A percentile compares a stretch with the other conserved stretches of the same genome.
These are phyloP conservation scores for Hypholoma fasciculare DNA, from an alignment of 768 basidiomycete genomes.

Conservation along the genomic window DNA sequence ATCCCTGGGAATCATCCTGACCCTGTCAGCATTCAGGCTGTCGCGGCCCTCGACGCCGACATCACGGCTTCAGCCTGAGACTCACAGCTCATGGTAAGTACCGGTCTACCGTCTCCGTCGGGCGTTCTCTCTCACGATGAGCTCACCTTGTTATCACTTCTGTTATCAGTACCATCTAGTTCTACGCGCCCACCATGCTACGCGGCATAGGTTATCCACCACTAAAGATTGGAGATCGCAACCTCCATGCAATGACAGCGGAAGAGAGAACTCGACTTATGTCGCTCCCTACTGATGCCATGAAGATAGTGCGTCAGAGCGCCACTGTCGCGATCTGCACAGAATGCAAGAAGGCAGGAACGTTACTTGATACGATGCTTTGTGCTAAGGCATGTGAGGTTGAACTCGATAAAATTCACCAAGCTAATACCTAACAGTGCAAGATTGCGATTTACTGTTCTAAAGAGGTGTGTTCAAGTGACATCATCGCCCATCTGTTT, in stretches of 20 bases:
- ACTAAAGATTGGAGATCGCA: too few relatives aligned
- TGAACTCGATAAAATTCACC: background rate
- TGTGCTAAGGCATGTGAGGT: background rate
- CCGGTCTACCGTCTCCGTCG: too few relatives aligned
- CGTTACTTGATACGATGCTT: background rate
- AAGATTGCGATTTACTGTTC: background rate
- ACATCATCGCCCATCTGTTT: background rate
- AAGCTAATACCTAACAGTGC: background rate
- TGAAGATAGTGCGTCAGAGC: background rate
- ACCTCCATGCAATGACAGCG: background rate
- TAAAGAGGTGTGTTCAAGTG: background rate
- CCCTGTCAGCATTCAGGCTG: too few relatives aligned
- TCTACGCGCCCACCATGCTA: too few relatives aligned
- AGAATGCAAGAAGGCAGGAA: background rate
- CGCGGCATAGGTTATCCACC: too few relatives aligned
- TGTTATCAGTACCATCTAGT: too few relatives aligned
- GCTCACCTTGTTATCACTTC: too few relatives aligned
- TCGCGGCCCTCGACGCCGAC: too few relatives aligned
- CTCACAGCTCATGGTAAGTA: too few relatives aligned
- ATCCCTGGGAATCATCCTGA: too few relatives aligned
- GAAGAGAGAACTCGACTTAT: background rate
- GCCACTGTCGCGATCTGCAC: background rate
- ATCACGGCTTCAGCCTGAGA: too few relatives aligned
- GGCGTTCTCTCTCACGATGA: too few relatives aligned
- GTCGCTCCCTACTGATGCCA: background rate